Evolutionary conservation across 2,329 filamentous ascomycete species (phyloP).

Genomic region (Claviceps humidiphila): DNA sequence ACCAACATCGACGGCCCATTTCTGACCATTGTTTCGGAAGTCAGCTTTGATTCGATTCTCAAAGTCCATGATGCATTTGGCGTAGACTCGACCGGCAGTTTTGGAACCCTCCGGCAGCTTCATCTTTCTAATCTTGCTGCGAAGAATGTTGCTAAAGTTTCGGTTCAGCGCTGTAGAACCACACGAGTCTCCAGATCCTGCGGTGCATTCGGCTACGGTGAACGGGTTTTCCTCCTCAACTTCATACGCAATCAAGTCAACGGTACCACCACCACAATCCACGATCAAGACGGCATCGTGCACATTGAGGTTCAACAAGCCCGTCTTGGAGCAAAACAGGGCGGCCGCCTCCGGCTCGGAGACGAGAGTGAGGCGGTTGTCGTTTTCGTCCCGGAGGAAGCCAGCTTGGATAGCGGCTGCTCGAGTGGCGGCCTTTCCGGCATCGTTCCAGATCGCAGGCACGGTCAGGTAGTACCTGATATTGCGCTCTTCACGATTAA

Average conservation of each 20-base stretch:
- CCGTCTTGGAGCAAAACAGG: conserved; percentile 95
- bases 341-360: conserved; percentile 95
- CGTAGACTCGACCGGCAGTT: conserved; percentile 95
- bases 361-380: conserved; percentile 87
- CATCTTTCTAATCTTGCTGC: conserved; percentile 98
- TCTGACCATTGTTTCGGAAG: conserved; percentile 97
- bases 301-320: conserved; percentile 90
- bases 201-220: conserved; percentile 92
- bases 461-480: conserved; percentile 97
- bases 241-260: conserved; percentile 97
- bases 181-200: conserved; percentile 92
- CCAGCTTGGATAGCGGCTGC: conserved; percentile 94
- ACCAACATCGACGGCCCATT: conserved; percentile 97
- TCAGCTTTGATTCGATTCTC: conserved; percentile 99
- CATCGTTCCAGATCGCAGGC: conserved; percentile 99
- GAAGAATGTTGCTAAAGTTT: conserved; percentile 95
- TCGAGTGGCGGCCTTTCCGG: conserved; percentile 90
- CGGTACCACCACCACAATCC: conserved; percentile 94
- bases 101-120: conserved; percentile 94
- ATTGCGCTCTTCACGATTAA: conserved; percentile 94
- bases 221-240: conserved; percentile 97
- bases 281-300: conserved; percentile 97
- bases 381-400: conserved; percentile 92
- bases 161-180: conserved; percentile 96
- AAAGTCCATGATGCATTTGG: conserved; percentile 99